phyloP scores from a whole-genome alignment of 2,329 filamentous ascomycete genomes.

The Calonectria henricotiae region DNA sequence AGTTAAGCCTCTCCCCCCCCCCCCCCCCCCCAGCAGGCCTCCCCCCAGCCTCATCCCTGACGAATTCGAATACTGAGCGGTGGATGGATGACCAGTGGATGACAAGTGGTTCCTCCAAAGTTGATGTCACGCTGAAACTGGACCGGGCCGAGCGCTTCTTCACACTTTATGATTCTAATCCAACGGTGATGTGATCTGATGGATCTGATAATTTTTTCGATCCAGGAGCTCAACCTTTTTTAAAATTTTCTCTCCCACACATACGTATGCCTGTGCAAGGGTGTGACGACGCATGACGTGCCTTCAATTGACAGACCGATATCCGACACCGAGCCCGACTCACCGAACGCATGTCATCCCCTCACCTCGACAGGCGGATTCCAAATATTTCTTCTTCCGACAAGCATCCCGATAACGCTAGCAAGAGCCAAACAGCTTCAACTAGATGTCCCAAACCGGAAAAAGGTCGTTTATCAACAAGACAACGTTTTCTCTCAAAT shows the following conservation, averaged over 20 bases:
- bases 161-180: conserved; percentile 7
- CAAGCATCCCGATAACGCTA: conserved; percentile 25
- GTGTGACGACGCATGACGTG: conserved; percentile 32
- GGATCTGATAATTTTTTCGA: conserved; percentile 30
- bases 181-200: conserved; percentile 34
- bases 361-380: conserved; percentile 14
- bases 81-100: conserved; percentile 18
- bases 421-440: conserved; percentile 25
- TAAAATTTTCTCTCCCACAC: conserved; percentile 11
- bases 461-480: conserved; percentile 8
- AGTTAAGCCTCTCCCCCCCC: too few relatives aligned
- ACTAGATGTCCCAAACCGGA: conserved; percentile 14
- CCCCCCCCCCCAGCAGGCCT: conserved; percentile 18
- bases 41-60: conserved; percentile 22
- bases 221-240: conserved; percentile 12
- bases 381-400: conserved; percentile 29
- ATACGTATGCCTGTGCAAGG: conserved; percentile 35
- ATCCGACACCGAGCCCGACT: conserved; percentile 23
- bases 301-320: conserved; percentile 10
- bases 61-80: background rate
- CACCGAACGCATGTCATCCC: conserved; percentile 32
- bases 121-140: conserved; percentile 19
- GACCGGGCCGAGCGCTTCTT: conserved; percentile 8
- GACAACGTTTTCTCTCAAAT: background rate
- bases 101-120: conserved; percentile 36